These are phyloP conservation scores for Avena insularis DNA, from an alignment of 176 grass and related monocot genomes.

Conservation along the genomic window DNA sequence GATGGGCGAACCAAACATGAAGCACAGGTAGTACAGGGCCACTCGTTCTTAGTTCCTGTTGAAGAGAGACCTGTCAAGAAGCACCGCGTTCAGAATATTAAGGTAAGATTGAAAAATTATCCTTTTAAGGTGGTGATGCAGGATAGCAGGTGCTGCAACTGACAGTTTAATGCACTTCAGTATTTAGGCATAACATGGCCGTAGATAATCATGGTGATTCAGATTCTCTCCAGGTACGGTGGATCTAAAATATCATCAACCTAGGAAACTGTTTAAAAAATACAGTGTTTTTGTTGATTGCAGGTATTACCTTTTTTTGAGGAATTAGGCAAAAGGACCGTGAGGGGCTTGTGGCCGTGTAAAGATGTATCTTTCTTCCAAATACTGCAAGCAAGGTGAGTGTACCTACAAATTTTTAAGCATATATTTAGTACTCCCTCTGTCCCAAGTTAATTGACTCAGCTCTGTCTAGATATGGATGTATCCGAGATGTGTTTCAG, in stretches of 20 bases:
- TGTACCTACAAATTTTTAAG: no score
- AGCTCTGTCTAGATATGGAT: no score
- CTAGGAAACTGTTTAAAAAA: background rate
- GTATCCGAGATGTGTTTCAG: no score
- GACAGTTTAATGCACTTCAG: constrained; percentile 31
- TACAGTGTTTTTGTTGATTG: constrained; percentile 27
- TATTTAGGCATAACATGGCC: constrained; percentile 8
- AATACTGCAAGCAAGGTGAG: constrained; percentile 12
- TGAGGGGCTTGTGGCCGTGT: constrained; percentile 42
- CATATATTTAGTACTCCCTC: no score
- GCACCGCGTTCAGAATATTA: constrained; percentile 39
- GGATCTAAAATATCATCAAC: background rate
- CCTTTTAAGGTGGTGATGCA: background rate
- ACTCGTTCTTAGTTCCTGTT: constrained; percentile 45
- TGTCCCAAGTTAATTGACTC: no score
- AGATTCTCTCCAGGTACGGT: constrained; percentile 19
- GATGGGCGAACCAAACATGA: constrained; percentile 44
- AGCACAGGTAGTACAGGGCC: constrained; percentile 49
- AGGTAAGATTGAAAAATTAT: constrained; percentile 15
- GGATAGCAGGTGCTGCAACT: background rate
- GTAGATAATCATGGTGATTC: background rate
- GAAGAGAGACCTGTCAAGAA: constrained; percentile 55
- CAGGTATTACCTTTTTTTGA: constrained; percentile 28
- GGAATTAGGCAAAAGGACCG: constrained; percentile 29
- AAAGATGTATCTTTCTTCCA: constrained; percentile 69